Conservation (phyloP, 768 basidiomycete species). For the Lanmaoa rubissima region DNA sequence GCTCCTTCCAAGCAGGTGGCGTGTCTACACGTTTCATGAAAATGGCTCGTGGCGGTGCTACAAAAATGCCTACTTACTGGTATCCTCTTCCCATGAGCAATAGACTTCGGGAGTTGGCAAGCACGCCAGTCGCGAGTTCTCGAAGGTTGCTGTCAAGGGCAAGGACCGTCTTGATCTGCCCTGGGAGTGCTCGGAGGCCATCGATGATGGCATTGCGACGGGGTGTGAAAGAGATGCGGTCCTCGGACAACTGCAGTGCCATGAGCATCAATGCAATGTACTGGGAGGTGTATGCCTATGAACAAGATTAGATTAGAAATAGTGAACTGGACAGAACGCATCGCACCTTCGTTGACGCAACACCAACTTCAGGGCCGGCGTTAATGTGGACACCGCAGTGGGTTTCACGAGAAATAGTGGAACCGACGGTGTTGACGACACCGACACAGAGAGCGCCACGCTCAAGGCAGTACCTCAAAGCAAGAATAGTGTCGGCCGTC, state of each 20-base stretch:
- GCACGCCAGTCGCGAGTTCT: conserved; percentile 76
- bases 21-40: conserved; percentile 44
- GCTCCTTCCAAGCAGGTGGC: conserved; percentile 98
- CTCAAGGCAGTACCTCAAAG: conserved; percentile 94
- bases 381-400: conserved; percentile 99
- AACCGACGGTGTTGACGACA: conserved; percentile 98
- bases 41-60: not conserved
- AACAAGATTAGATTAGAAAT: conserved; percentile 1
- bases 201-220: conserved; percentile 93
- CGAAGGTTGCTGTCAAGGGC: conserved; percentile 74
- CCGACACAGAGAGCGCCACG: conserved; percentile 95
- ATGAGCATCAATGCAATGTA: conserved; percentile 98
- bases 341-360: conserved; percentile 91
- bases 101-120: conserved; percentile 78
- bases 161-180: conserved; percentile 79
- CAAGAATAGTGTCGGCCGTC: conserved; percentile 97
- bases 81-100: conserved; percentile 98
- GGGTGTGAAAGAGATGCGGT: conserved; percentile 88
- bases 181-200: conserved; percentile 86
- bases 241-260: conserved; percentile 97
- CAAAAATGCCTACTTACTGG: conserved; percentile 54
- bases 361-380: conserved; percentile 97
- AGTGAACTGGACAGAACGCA: not conserved
- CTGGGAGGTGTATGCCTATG: conserved; percentile 94
- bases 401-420: conserved; percentile 95